These are phyloP conservation scores for Cronartium ribicola DNA, from an alignment of 1,284 basidiomycete species.

Conservation along the genomic window DNA sequence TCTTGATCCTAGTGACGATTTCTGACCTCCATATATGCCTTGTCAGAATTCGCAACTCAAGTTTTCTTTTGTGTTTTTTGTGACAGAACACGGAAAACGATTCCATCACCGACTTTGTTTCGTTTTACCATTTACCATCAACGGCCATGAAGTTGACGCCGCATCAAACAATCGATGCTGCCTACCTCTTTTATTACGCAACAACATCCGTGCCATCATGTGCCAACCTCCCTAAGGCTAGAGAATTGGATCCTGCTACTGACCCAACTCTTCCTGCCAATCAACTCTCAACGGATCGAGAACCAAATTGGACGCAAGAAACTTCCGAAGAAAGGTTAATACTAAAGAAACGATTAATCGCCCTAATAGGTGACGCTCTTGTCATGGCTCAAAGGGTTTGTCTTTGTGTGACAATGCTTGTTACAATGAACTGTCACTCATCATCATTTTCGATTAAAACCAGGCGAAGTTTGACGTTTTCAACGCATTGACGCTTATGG, in stretches of 20 bases:
- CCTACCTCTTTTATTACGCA: slow-evolving; percentile 90
- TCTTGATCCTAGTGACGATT: background rate
- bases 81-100: slow-evolving; percentile 71
- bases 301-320: slow-evolving; percentile 30
- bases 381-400: slow-evolving; percentile 46
- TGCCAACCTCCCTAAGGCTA: slow-evolving; percentile 43
- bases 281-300: slow-evolving; percentile 35
- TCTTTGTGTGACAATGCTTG: slow-evolving; percentile 6
- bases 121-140: slow-evolving; percentile 94
- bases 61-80: background rate
- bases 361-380: slow-evolving; percentile 45
- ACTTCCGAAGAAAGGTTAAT: slow-evolving; percentile 9
- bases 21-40: background rate
- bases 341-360: slow-evolving; percentile 38
- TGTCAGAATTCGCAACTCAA: background rate
- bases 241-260: slow-evolving; percentile 45
- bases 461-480: slow-evolving; percentile 87
- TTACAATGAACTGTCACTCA: background rate
- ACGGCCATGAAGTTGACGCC: slow-evolving; percentile 66
- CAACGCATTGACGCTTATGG: slow-evolving; percentile 91
- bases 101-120: slow-evolving; percentile 88
- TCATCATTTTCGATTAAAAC: background rate
- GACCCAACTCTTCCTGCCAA: slow-evolving; percentile 38
- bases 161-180: slow-evolving; percentile 62
- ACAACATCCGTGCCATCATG: slow-evolving; percentile 51